A percentile compares a stretch with the other conserved stretches of the same genome.
Conservation (phyloP, 164 flowering plant genomes). For the Magnolia sinica region DNA sequence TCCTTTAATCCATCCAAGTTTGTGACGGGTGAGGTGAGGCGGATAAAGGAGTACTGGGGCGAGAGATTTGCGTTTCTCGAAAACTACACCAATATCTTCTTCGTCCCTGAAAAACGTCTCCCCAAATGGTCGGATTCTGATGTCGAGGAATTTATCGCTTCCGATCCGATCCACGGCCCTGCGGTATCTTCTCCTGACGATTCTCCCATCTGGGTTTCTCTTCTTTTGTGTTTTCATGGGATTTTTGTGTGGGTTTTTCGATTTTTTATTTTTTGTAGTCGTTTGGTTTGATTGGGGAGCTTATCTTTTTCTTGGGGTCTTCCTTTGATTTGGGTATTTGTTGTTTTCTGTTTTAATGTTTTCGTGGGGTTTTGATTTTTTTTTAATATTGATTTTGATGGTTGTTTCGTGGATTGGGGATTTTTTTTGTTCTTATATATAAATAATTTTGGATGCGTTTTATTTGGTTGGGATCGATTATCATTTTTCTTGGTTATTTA, state of each 20-base stretch:
- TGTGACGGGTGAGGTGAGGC: background rate
- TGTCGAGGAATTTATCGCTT: slow-evolving; percentile 73
- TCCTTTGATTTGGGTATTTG: background rate
- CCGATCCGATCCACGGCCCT: slow-evolving; percentile 85
- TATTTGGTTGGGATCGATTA: too few relatives aligned
- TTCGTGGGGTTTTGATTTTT: background rate
- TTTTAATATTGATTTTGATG: background rate
- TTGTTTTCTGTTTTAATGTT: background rate
- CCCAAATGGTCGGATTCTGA: slow-evolving; percentile 71
- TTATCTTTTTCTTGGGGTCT: background rate
- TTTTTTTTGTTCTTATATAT: background rate
- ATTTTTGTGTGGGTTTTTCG: background rate
- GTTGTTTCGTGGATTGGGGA: background rate
- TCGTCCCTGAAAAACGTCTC: slow-evolving; percentile 48
- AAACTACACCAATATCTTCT: slow-evolving; percentile 39
- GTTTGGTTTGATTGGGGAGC: background rate
- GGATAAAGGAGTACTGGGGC: slow-evolving; percentile 32
- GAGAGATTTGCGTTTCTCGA: slow-evolving; percentile 57
- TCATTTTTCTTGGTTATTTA: background rate
- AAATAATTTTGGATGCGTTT: too few relatives aligned
- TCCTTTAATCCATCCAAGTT: background rate
- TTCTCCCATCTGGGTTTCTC: slow-evolving; percentile 2
- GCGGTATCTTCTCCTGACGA: slow-evolving; percentile 30
- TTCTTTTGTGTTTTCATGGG: background rate
- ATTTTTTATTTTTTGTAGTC: background rate